These are phyloP conservation scores for Rhizophora apiculata DNA, from an alignment of 345 rosid genomes.

Conservation along the genomic window DNA sequence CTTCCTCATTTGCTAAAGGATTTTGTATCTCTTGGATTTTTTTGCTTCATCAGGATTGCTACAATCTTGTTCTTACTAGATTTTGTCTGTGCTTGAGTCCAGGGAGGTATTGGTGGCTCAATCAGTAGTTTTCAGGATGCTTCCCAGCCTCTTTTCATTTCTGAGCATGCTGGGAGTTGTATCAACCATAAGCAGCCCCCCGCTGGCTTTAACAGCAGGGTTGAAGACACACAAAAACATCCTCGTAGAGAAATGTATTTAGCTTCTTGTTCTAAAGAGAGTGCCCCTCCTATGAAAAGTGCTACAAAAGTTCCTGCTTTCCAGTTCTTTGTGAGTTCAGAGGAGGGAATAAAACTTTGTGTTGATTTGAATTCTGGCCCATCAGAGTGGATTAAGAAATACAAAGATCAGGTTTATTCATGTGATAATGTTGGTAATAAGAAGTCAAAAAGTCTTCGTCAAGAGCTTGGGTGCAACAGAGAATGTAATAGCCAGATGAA, in stretches of 20 bases:
- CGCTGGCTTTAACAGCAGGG: conserved; percentile 17
- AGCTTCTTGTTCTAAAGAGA: conserved; percentile 33
- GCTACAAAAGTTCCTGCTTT: conserved; percentile 38
- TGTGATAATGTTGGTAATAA: conserved; percentile 36
- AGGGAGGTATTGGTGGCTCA: conserved; percentile 39
- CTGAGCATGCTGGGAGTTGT: conserved; percentile 26
- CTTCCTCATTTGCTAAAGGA: background rate
- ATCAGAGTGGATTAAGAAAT: conserved; percentile 62
- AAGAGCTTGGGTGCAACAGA: conserved; percentile 37
- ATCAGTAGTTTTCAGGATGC: conserved; percentile 15
- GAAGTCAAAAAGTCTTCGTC: conserved; percentile 40
- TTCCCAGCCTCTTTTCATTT: conserved; percentile 25
- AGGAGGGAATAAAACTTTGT: conserved; percentile 69
- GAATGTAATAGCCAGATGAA: conserved; percentile 44
- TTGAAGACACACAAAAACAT: conserved; percentile 26
- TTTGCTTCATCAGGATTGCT: background rate
- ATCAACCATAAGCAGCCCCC: conserved; percentile 24
- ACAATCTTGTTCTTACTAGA: background rate
- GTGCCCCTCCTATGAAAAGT: conserved; percentile 12
- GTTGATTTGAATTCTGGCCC: conserved; percentile 70
- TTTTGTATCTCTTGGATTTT: background rate
- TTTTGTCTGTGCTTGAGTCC: conserved; percentile 15
- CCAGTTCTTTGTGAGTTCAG: conserved; percentile 67
- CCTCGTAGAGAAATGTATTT: conserved; percentile 26
- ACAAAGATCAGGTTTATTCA: conserved; percentile 50